Percentiles rank a stretch among this genome's conserved stretches.
phyloP scores from a whole-genome alignment of 2,329 filamentous ascomycete species.

The Ambrosiella cleistominuta region DNA sequence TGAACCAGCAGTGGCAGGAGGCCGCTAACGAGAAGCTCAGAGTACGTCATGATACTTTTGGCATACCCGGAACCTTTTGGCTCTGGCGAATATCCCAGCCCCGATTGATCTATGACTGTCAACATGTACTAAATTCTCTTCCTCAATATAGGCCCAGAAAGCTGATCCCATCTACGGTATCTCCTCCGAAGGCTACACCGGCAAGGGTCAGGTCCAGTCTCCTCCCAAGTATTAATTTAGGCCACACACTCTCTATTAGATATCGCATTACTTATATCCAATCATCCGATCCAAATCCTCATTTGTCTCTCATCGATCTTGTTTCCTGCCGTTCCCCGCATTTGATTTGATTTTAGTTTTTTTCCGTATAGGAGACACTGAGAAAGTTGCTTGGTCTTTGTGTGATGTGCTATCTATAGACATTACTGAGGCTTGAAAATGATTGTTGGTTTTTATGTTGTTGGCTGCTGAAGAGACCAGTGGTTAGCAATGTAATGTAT shows the following conservation, averaged over 20 bases:
- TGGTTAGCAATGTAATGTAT: neutral
- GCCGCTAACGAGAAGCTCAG: conserved; percentile 83
- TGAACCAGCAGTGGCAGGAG: conserved; percentile 97
- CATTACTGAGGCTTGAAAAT: neutral
- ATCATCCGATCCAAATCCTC: neutral
- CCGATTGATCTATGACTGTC: conserved; percentile 7
- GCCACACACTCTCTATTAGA: conserved; percentile 4
- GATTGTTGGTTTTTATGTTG: neutral
- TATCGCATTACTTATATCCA: conserved; percentile 8
- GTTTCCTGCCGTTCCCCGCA: neutral
- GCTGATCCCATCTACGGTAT: conserved; percentile 76
- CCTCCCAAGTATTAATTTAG: conserved; percentile 31
- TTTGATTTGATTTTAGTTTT: no score
- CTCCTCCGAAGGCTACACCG: conserved; percentile 59
- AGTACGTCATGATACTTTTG: conserved; percentile 34
- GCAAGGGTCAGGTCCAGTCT: conserved; percentile 63
- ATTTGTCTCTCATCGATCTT: neutral
- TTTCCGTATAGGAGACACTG: no score
- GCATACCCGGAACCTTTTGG: neutral
- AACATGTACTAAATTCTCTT: neutral
- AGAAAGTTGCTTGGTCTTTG: conserved; percentile 17
- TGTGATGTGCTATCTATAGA: conserved; percentile 12
- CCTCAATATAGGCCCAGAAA: conserved; percentile 48
- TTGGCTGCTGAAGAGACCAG: neutral
- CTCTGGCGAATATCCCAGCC: neutral